phyloP scores from a whole-genome alignment of 1,284 basidiomycete species.

The Sanguinoderma infundibulare region DNA sequence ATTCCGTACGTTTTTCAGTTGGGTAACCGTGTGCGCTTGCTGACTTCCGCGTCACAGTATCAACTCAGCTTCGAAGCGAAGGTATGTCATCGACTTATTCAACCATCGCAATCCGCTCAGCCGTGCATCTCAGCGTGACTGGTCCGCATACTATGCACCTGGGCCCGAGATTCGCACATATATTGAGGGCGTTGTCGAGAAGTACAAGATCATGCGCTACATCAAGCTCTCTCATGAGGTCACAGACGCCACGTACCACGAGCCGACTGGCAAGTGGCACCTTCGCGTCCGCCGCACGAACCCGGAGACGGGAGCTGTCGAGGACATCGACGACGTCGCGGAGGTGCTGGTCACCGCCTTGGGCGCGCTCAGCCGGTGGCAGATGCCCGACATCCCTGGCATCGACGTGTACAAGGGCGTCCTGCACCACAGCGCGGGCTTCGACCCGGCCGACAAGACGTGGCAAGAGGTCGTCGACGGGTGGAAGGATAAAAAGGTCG shows the following conservation, averaged over 20 bases:
- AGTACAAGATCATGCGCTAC: conserved; percentile 56
- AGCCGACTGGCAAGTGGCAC: conserved; percentile 55
- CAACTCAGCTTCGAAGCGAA: conserved; percentile 62
- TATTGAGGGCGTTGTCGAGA: conserved; percentile 55
- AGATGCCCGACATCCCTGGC: conserved; percentile 63
- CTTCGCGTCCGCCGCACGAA: conserved; percentile 44
- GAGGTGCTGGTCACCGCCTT: conserved; percentile 57
- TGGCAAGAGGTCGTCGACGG: conserved; percentile 53
- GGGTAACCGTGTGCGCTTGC: not conserved
- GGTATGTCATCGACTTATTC: conserved; percentile 23
- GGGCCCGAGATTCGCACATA: conserved; percentile 63
- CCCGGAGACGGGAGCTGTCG: conserved; percentile 32
- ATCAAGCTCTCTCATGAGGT: conserved; percentile 63
- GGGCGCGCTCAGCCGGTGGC: conserved; percentile 56
- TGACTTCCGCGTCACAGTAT: conserved; percentile 43
- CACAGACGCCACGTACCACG: conserved; percentile 52
- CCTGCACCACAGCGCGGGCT: conserved; percentile 59
- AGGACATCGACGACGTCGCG: conserved; percentile 53
- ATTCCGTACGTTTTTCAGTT: conserved; percentile 43
- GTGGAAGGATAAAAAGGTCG: conserved; percentile 62
- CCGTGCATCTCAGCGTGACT: conserved; percentile 46
- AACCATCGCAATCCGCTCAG: too few relatives aligned
- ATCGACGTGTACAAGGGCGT: conserved; percentile 53
- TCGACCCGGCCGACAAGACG: conserved; percentile 49
- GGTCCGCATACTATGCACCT: conserved; percentile 62